Conservation (phyloP, 192 early-diverging fungal species). For the Coemansia sp. region DNA sequence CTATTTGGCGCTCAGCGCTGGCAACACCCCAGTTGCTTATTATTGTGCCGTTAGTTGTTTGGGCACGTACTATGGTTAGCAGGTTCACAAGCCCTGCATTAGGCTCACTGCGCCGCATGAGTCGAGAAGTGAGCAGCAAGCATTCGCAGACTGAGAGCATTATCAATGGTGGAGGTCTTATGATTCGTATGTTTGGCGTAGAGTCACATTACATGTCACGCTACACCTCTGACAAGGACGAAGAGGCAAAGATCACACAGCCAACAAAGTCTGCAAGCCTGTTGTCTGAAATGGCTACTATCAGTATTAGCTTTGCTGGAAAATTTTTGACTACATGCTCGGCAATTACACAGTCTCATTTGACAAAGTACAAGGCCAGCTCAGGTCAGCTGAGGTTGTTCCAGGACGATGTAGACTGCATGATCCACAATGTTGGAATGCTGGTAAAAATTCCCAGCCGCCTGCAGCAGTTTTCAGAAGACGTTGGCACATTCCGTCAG, state of each 20-base stretch:
- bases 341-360: neutral
- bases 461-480: neutral
- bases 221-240: slow-evolving; percentile 62
- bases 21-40: slow-evolving; percentile 22
- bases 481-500: neutral
- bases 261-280: slow-evolving; percentile 59
- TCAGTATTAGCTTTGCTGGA: slow-evolving; percentile 52
- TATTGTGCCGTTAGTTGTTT: slow-evolving; percentile 18
- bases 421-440: neutral
- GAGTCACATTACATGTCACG: slow-evolving; percentile 58
- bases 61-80: neutral
- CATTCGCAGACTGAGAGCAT: slow-evolving; percentile 16
- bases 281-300: slow-evolving; percentile 58
- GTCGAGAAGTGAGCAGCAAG: neutral
- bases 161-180: slow-evolving; percentile 62
- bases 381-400: neutral
- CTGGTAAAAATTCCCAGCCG: neutral
- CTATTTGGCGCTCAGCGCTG: neutral
- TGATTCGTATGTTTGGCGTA: slow-evolving; percentile 68
- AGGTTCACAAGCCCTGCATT: neutral
- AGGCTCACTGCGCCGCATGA: neutral
- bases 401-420: neutral
- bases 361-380: neutral
- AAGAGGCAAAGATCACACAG: slow-evolving; percentile 59
- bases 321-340: slow-evolving; percentile 9